Conservation (phyloP, 129 eudicot species). For the Centaurea solstitialis region DNA sequence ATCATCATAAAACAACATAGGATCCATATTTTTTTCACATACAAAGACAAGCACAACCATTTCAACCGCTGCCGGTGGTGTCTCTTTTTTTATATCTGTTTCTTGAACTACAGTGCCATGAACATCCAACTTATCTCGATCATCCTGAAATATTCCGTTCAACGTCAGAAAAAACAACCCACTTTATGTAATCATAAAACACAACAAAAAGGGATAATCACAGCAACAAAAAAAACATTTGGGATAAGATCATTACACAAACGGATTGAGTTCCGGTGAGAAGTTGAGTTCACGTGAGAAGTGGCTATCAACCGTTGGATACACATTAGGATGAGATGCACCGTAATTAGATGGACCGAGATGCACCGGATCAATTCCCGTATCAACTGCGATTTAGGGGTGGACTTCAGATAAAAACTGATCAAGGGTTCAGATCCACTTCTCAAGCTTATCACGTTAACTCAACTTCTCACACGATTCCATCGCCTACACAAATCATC, state of each 20-base stretch:
- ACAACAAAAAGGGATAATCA: not conserved
- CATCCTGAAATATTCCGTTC: conserved; percentile 46
- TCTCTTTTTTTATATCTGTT: conserved; percentile 35
- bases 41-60: conserved; percentile 59
- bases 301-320: too few relatives aligned
- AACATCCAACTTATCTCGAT: conserved; percentile 29
- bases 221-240: not conserved
- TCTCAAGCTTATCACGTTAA: too few relatives aligned
- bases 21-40: conserved; percentile 27
- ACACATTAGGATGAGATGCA: too few relatives aligned
- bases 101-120: conserved; percentile 22
- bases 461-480: too few relatives aligned
- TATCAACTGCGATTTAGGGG: too few relatives aligned
- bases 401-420: too few relatives aligned
- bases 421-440: too few relatives aligned
- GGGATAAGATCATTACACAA: too few relatives aligned
- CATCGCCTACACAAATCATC: not conserved
- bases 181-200: not conserved
- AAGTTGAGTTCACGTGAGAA: too few relatives aligned
- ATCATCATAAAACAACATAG: conserved; percentile 31
- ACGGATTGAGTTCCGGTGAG: too few relatives aligned
- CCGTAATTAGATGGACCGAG: too few relatives aligned
- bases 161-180: conserved; percentile 5
- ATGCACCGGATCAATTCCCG: too few relatives aligned
- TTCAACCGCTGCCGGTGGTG: conserved; percentile 37